Percentiles rank a stretch among this genome's conserved stretches.
phyloP scores from a whole-genome alignment of 352 stramenopile species.

The Pythium diclinum region DNA sequence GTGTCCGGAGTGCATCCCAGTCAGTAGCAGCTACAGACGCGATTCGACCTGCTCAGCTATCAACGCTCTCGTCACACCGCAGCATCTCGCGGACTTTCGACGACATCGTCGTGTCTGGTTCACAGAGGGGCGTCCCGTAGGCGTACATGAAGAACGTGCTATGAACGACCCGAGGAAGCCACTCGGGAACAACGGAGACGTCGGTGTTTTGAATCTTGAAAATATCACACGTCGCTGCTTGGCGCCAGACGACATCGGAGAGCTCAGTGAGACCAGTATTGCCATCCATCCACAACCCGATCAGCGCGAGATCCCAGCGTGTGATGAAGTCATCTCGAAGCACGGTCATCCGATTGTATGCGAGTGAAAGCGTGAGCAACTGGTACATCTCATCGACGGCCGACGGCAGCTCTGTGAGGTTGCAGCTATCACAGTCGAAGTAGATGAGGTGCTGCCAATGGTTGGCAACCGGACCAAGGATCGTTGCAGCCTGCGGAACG shows the following conservation, averaged over 20 bases:
- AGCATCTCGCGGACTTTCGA: background rate
- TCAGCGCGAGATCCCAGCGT: background rate
- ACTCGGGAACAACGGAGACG: conserved; percentile 7
- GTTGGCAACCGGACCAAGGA: conserved; percentile 1
- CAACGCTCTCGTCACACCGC: too few relatives aligned
- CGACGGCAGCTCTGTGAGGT: conserved; percentile 6
- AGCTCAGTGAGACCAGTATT: conserved; percentile 7
- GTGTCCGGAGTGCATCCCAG: background rate
- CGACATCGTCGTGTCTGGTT: background rate
- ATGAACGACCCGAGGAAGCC: background rate
- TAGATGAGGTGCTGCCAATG: conserved; percentile 17
- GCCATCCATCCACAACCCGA: conserved; percentile 14
- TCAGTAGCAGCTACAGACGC: too few relatives aligned
- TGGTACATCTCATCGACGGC: conserved; percentile 12
- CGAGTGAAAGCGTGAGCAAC: conserved; percentile 9
- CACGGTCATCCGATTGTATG: background rate
- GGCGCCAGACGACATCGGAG: conserved; percentile 14
- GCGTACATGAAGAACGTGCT: conserved; percentile 9
- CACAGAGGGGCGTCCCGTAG: conserved; percentile 24
- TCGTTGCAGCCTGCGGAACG: conserved; percentile 2
- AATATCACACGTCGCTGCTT: conserved; percentile 6
- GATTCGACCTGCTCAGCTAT: too few relatives aligned
- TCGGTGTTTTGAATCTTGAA: conserved; percentile 19
- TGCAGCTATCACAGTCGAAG: conserved; percentile 15
- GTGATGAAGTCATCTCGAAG: conserved; percentile 15